A percentile compares a stretch with the other conserved stretches of the same genome.
These are phyloP conservation scores for Pichia manshurica DNA, from an alignment of 805 yeast species.

Conservation along the genomic window DNA sequence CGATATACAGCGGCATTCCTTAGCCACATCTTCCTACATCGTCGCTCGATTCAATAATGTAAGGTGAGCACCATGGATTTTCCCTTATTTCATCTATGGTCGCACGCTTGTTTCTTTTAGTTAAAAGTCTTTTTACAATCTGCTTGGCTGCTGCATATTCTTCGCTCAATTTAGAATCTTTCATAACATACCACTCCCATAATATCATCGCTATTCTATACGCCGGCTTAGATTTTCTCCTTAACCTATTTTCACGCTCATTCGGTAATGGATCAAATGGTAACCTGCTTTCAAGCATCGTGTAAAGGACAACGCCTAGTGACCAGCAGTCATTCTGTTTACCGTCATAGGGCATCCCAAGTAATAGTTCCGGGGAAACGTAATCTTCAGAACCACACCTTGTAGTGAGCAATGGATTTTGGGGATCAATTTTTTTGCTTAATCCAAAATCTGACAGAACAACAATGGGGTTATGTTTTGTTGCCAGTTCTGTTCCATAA, in stretches of 20 bases:
- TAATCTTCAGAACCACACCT: conserved; percentile 97
- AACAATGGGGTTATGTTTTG: conserved; percentile 31
- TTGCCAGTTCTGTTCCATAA: conserved; percentile 1
- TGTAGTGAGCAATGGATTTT: conserved; percentile 64
- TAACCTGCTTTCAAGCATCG: conserved; percentile 74
- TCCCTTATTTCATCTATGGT: conserved; percentile 11
- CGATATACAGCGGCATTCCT: too few species aligned
- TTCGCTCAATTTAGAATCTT: conserved; percentile 25
- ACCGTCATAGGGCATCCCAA: conserved; percentile 92
- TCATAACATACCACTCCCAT: conserved; percentile 74
- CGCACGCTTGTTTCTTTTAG: conserved; percentile 35
- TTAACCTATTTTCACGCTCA: conserved; percentile 37
- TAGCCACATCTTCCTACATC: not conserved
- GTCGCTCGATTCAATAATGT: not conserved
- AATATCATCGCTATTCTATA: conserved; percentile 89
- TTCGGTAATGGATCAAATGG: conserved; percentile 88
- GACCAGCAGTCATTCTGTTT: conserved; percentile 93
- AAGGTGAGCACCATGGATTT: conserved; percentile 31
- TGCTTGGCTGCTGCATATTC: conserved; percentile 36
- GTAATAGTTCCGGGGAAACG: conserved; percentile 86
- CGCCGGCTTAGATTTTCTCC: conserved; percentile 55
- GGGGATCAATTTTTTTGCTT: conserved; percentile 59
- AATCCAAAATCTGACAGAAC: conserved; percentile 86
- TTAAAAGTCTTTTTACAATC: conserved; percentile 45
- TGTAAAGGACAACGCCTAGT: conserved; percentile 82